These are phyloP conservation scores for Wickerhamomyces xylosicus DNA, from an alignment of 805 yeast species.

Conservation along the genomic window DNA sequence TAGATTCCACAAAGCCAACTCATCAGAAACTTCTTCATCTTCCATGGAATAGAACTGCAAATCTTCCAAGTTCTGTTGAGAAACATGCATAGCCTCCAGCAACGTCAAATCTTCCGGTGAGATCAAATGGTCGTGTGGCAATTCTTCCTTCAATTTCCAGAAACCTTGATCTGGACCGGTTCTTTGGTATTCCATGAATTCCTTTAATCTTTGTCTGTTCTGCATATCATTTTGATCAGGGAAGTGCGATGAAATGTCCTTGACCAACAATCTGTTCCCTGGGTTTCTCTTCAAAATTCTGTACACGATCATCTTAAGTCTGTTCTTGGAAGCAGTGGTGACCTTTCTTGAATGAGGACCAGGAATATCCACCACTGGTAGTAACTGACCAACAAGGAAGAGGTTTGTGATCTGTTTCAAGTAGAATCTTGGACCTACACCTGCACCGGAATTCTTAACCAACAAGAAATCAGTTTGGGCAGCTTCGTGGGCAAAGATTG, in stretches of 20 bases:
- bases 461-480: constrained; percentile 72
- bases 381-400: constrained; percentile 84
- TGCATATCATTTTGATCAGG: constrained; percentile 98
- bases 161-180: constrained; percentile 89
- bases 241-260: constrained; percentile 83
- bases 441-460: constrained; percentile 71
- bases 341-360: constrained; percentile 97
- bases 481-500: constrained; percentile 80
- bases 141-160: constrained; percentile 78
- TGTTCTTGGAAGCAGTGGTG: constrained; percentile 82
- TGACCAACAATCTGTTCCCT: constrained; percentile 66
- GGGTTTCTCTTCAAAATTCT: constrained; percentile 73
- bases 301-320: constrained; percentile 88
- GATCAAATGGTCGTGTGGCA: constrained; percentile 74
- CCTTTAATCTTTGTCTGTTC: constrained; percentile 88
- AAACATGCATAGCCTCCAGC: constrained; percentile 86
- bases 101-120: constrained; percentile 85
- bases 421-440: constrained; percentile 56
- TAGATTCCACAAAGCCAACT: constrained; percentile 89
- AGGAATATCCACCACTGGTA: constrained; percentile 91
- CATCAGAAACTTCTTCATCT: constrained; percentile 57
- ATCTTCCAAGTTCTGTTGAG: constrained; percentile 84
- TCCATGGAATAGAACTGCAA: constrained; percentile 41
- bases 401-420: constrained; percentile 59
- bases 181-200: constrained; percentile 95